A percentile compares a stretch with the other conserved stretches of the same genome.
Evolutionary conservation across 2,329 filamentous ascomycete species (phyloP).

Genomic region (Metarhizium brunneum): DNA sequence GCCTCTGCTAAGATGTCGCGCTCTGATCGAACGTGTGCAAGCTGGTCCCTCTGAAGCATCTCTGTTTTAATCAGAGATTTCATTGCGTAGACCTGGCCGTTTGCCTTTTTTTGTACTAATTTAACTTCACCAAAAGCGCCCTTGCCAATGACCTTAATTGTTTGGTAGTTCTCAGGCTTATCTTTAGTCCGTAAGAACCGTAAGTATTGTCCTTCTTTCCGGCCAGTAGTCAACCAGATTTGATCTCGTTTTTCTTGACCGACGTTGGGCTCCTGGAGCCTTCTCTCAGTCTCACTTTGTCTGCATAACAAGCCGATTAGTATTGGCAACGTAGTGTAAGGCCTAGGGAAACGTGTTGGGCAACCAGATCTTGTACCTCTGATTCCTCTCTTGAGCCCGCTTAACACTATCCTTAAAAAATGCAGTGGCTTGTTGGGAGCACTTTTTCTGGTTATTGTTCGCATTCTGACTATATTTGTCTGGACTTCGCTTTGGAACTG

Average conservation of each 20-base stretch:
- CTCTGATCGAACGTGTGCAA: conserved; percentile 94
- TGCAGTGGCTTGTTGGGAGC: conserved; percentile 63
- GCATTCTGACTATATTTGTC: background rate
- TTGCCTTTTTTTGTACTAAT: conserved; percentile 89
- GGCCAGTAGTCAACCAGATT: conserved; percentile 74
- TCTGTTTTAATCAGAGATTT: conserved; percentile 98
- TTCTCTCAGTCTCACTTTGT: conserved; percentile 84
- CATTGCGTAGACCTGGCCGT: conserved; percentile 95
- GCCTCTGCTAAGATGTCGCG: conserved; percentile 96
- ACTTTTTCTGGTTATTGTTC: conserved; percentile 46
- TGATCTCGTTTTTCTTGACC: conserved; percentile 69
- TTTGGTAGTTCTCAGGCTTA: conserved; percentile 83
- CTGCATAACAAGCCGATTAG: conserved; percentile 33
- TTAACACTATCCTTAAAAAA: conserved; percentile 99
- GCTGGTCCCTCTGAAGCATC: conserved; percentile 99
- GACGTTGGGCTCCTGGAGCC: conserved; percentile 67
- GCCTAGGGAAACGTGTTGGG: background rate
- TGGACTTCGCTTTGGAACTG: too few relatives aligned
- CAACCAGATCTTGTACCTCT: conserved; percentile 52
- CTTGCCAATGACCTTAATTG: conserved; percentile 97
- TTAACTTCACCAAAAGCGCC: conserved; percentile 98
- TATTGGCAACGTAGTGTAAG: background rate
- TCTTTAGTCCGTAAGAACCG: conserved; percentile 47
- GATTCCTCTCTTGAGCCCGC: conserved; percentile 86
- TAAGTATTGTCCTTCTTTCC: conserved; percentile 85